A percentile compares a stretch with the other conserved stretches of the same genome.
phyloP scores from a whole-genome alignment of 1,284 basidiomycete species.

The Melampsora medusae region DNA sequence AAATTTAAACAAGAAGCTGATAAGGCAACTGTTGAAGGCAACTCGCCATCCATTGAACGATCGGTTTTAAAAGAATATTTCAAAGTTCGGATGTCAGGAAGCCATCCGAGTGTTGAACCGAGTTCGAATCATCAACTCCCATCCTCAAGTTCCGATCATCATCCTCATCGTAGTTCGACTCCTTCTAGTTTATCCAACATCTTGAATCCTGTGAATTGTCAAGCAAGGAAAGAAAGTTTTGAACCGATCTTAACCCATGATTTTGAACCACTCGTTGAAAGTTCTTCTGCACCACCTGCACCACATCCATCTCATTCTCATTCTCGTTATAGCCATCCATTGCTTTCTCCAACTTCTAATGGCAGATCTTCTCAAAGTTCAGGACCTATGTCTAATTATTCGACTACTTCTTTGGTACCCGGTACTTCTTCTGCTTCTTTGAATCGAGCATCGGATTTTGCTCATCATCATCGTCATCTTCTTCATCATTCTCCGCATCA shows the following conservation, averaged over 20 bases:
- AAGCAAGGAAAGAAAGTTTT: background rate
- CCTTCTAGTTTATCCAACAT: conserved; percentile 36
- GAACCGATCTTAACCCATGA: background rate
- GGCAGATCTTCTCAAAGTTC: background rate
- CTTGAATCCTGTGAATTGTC: conserved; percentile 18
- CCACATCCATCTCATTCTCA: background rate
- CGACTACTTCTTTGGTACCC: no score
- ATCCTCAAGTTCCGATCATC: background rate
- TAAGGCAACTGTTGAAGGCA: no score
- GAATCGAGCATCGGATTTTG: background rate
- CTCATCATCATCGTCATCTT: background rate
- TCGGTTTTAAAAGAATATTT: no score
- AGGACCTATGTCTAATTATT: no score
- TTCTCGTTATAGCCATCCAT: background rate
- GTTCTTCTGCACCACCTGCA: background rate
- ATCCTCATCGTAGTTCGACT: background rate
- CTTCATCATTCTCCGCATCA: conserved; percentile 3
- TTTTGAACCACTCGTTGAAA: background rate
- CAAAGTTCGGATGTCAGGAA: no score
- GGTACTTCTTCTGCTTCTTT: no score
- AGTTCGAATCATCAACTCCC: background rate
- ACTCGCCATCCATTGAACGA: no score
- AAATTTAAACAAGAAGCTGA: background rate
- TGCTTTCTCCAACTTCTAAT: background rate
- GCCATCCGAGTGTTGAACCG: background rate